Evolutionary conservation across 2,329 filamentous ascomycete species (phyloP), one percentile per base, ranked within the genome.

Genomic region (Fonsecaea nubica): DNA sequence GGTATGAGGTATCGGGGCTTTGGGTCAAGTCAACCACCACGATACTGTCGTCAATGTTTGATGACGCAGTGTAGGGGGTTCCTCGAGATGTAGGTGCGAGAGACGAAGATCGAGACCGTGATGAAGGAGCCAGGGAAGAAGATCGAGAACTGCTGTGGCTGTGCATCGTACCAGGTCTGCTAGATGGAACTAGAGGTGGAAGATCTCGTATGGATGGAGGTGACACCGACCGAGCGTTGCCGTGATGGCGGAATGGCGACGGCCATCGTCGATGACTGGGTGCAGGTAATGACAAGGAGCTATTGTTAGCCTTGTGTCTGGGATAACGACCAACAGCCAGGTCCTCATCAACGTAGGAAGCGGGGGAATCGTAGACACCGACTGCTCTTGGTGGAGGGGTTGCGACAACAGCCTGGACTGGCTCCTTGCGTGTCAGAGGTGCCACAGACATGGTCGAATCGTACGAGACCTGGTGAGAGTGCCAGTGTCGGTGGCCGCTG

Each of bases 131-230:
- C 12, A 79, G 62, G 57, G 80, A 82, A 25, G 80, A 82, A 0
- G 80, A 80, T 35, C 79, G 77, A 35, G 80, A 82, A 72, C 76
- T 77, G 35, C 78, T 72, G 25, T 79, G 78, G 63, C 75, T 79
- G 55, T 77, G 75, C 5, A 80, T 71, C 4, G 79, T 80, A 62
- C 75, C 78, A 48, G 76, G 75, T 4, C 79, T 80, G 63, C 79
- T 77, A 0, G 78, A 76, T 32, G 78, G 77, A 1, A 80, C 79
- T 2, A 83, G 75, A 2, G 73, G 72, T 3, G 81, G 81, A 0
- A 83, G 76, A 65, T 82, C 81, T 30, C 77, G 76, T 53, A 81
- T 68, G 2, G 80, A 82, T 5, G 80, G 80, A 7, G 80, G 80
- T 9, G 80, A 82, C 58, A 77, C 77, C 1, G 80, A 81, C 3